Evolutionary conservation across 805 yeast genomes (phyloP).

Genomic region (Candida pseudoglaebosa): DNA sequence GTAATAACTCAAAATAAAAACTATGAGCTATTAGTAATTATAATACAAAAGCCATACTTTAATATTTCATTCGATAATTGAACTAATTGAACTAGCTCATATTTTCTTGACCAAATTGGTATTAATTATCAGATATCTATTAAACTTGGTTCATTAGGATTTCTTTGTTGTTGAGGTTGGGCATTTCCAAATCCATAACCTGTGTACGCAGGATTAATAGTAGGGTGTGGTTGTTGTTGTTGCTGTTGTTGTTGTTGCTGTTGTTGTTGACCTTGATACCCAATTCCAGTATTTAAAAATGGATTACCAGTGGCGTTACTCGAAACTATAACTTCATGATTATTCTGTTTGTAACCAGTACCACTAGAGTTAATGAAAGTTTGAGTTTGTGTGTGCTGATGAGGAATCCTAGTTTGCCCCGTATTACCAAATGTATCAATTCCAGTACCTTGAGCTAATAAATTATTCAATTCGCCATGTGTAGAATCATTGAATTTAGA

Average conservation of each 20-base stretch:
- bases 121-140: slow-evolving; percentile 34
- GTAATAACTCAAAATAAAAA: too few relatives aligned
- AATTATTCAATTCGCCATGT: slow-evolving; percentile 64
- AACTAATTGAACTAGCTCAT: neutral
- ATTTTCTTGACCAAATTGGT: neutral
- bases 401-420: slow-evolving; percentile 81
- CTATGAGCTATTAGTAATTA: too few relatives aligned
- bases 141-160: slow-evolving; percentile 38
- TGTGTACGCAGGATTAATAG: slow-evolving; percentile 50
- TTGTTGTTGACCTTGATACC: slow-evolving; percentile 22
- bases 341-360: slow-evolving; percentile 62
- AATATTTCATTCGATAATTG: too few relatives aligned
- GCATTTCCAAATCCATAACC: slow-evolving; percentile 94
- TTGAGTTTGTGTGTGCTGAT: slow-evolving; percentile 82
- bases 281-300: slow-evolving; percentile 59
- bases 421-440: slow-evolving; percentile 91
- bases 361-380: slow-evolving; percentile 86
- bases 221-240: slow-evolving; percentile 15
- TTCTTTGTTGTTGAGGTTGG: slow-evolving; percentile 32
- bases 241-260: slow-evolving; percentile 15
- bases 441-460: slow-evolving; percentile 85
- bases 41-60: neutral
- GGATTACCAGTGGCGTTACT: slow-evolving; percentile 52
- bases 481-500: slow-evolving; percentile 41
- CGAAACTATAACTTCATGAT: slow-evolving; percentile 28